Evolutionary conservation across 2,329 filamentous ascomycete genomes (phyloP), one percentile per base, ranked within the genome.

Genomic region (Sporothrix schenckii): DNA sequence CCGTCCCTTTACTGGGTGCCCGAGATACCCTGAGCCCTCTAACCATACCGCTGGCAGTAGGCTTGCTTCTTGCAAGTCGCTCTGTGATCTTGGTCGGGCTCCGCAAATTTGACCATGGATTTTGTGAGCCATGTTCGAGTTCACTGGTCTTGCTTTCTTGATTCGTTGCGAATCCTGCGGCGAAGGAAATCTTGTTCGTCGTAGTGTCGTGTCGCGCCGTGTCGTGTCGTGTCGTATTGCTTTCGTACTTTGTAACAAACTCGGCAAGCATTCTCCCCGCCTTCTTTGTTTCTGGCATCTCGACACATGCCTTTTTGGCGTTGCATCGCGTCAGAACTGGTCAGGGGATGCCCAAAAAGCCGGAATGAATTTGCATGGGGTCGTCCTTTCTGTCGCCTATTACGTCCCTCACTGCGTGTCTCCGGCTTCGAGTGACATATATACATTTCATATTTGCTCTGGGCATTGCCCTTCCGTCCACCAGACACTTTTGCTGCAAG

Each of bases 331-430:
- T 67, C 16, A 19, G 27, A 41, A 27, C 63, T 21, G 50, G n/a
- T 30, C 50, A 67, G 65, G 50, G 65, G 65, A 67, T 44, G 30
- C 19, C 65, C 30, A 54, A 30, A 34, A 27, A 54, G 49, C 65
- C 65, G 49, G 65, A 67, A 54, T 27, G 30, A 30, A 54, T 14
- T 7, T 44, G 65, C 7, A 50, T 30, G 47, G 27, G 21, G 21
- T 3, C 7, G 9, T 39, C 14, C 7, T n/a, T 30, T 30, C 27
- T 30, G 4, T 30, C 27, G 27, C 27, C 27, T 30, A 30, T 30
- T 30, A 30, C 4, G 41, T 47, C 41, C 14, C 49, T 34, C 16
- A 47, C 13, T 66, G 27, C 60, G 24, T 30, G 3, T 63, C 19
- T 49, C 60, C 34, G n/a, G 41, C 14, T n/a, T 63, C 39, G n/a